Evolutionary conservation across 2,329 filamentous ascomycete genomes (phyloP), one percentile per base, ranked within the genome.

Genomic region (Penicillium paneum): DNA sequence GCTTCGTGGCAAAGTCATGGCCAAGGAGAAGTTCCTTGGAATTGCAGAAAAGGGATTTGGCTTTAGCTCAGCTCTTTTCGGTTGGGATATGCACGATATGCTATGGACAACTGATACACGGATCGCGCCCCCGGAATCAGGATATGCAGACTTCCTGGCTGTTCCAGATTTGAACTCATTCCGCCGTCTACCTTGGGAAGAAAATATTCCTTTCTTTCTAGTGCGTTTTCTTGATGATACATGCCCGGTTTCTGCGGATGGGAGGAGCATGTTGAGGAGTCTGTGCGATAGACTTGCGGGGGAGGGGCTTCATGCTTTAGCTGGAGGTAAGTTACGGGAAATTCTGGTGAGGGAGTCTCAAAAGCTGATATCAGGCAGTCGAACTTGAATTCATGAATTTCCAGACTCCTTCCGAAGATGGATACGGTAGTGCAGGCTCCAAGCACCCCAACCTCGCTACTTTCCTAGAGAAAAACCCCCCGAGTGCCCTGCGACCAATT

Each of bases 71-170:
- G 91, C 95, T 62, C 85, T 95, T 63, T 96, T 95, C 66, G 91
- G 91, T 68, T 96, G 91, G 91, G 91, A 96, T 74, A 95, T 96
- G 91, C 91, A 96, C 74, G 91, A 96, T 69, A 81, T 86, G 78
- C 93, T 90, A 12, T 96, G 96, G 74, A 65, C 62, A 17, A 65
- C 61, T 4, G 54, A 64, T 85, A 89, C 71, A 83, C 82, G 66
- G 89, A 95, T 76, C 81, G 96, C 64, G 83, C 83, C 70, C 86
- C 95, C 71, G 90, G 89, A 89, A 68, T 95, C 95, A 70, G 91
- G 91, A 35, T 96, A 95, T 74, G 83, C 87, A 61, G 91, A 96
- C 71, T 76, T 96, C 48, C 81, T 95, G 42, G 91, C 91, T 11
- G 78, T 92, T 41, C 86, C 91, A 1, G 91, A 96, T 67, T 76